phyloP scores from a whole-genome alignment of 192 early-diverging fungal genomes.

The Glomus cerebriforme region DNA sequence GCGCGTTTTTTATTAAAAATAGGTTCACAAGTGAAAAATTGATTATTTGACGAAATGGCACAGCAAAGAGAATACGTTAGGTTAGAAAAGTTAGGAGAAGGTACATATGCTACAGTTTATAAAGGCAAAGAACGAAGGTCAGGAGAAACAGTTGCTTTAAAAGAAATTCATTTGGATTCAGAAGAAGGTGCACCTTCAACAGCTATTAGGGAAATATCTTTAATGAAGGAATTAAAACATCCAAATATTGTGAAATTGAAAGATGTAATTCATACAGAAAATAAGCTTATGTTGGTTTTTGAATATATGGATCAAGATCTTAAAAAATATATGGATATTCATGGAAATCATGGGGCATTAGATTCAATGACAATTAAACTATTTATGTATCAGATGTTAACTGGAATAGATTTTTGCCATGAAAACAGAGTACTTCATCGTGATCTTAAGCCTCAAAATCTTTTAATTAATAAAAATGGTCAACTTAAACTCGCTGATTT shows the following conservation, averaged over 20 bases:
- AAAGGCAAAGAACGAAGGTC: constrained; percentile 80
- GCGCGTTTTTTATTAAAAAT: neutral
- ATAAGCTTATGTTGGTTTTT: constrained; percentile 83
- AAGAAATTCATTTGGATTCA: constrained; percentile 90
- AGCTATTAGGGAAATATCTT: constrained; percentile 96
- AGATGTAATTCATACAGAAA: constrained; percentile 85
- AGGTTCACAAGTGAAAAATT: neutral
- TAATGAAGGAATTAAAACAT: constrained; percentile 96
- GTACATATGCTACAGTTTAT: constrained; percentile 91
- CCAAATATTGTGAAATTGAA: constrained; percentile 85
- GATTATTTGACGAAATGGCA: neutral
- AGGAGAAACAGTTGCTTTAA: constrained; percentile 90
- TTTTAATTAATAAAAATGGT: constrained; percentile 77
- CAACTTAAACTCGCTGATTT: constrained; percentile 86
- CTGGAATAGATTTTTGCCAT: constrained; percentile 83
- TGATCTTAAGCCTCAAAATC: constrained; percentile 85
- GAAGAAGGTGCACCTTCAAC: constrained; percentile 96
- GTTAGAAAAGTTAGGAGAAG: constrained; percentile 95
- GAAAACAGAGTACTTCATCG: constrained; percentile 82
- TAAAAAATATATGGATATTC: constrained; percentile 83
- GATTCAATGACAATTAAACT: constrained; percentile 68
- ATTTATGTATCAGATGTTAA: constrained; percentile 81
- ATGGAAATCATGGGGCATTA: constrained; percentile 68
- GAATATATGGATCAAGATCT: constrained; percentile 89
- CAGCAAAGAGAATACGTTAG: constrained; percentile 55